phyloP scores from a whole-genome alignment of 768 basidiomycete species.

The Xanthoconium stramineum region DNA sequence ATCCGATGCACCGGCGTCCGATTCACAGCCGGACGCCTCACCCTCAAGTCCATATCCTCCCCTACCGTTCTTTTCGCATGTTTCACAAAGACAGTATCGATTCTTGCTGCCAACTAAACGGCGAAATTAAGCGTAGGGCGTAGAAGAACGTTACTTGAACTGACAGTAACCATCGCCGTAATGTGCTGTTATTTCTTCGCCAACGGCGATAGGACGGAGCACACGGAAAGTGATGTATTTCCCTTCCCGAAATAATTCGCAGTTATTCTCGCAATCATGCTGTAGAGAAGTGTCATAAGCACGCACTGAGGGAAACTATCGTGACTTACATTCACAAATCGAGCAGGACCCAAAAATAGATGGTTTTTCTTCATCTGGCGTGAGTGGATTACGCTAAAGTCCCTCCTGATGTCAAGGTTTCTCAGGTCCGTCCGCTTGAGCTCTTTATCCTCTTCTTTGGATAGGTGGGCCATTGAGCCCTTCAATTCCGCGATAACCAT shows the following conservation, averaged over 20 bases:
- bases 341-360: conserved; percentile 85
- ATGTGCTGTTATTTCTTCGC: conserved; percentile 87
- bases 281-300: conserved; percentile 28
- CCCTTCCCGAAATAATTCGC: conserved; percentile 84
- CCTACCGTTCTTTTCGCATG: conserved; percentile 71
- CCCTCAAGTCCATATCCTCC: conserved; percentile 68
- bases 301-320: background rate
- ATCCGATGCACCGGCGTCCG: conserved; percentile 40
- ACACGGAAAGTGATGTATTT: conserved; percentile 88
- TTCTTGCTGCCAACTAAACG: conserved; percentile 61
- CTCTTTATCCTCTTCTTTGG: conserved; percentile 82
- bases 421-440: conserved; percentile 79
- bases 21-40: conserved; percentile 45
- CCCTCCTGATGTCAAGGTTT: conserved; percentile 68
- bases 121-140: conserved; percentile 29
- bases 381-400: conserved; percentile 90
- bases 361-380: conserved; percentile 92
- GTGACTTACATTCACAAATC: conserved; percentile 82
- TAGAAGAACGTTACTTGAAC: conserved; percentile 34
- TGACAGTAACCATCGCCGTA: conserved; percentile 90
- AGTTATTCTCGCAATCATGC: conserved; percentile 91
- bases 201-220: conserved; percentile 69
- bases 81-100: conserved; percentile 80
- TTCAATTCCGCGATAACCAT: conserved; percentile 81
- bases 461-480: conserved; percentile 86